These are phyloP conservation scores for Termitomyces sp. DNA, from an alignment of 768 basidiomycete species.

Conservation along the genomic window DNA sequence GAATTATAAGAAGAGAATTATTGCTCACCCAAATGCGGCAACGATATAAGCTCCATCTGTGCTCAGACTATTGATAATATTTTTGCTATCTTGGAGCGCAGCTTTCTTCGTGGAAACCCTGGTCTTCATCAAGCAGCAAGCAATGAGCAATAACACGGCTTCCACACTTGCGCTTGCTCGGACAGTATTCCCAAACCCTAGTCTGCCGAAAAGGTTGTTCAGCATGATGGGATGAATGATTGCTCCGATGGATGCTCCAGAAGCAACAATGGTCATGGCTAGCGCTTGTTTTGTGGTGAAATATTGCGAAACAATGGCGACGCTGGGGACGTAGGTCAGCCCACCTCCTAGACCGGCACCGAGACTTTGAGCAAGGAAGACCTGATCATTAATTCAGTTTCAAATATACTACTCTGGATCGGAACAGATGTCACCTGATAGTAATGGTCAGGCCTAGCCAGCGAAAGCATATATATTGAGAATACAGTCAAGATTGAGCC, in stretches of 20 bases:
- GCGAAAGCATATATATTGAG: conserved; percentile 44
- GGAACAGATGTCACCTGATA: conserved; percentile 31
- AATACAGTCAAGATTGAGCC: conserved; percentile 36
- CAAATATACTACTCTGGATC: not conserved
- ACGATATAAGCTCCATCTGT: conserved; percentile 17
- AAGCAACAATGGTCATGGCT: conserved; percentile 44
- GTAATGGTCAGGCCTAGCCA: conserved; percentile 37
- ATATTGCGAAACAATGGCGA: conserved; percentile 43
- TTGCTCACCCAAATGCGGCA: conserved; percentile 12
- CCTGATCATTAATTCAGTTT: not conserved
- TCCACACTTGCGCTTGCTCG: conserved; percentile 39
- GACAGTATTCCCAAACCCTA: conserved; percentile 43
- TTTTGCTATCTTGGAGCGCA: not conserved
- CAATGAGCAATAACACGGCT: conserved; percentile 34
- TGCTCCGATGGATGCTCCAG: conserved; percentile 44
- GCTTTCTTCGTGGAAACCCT: conserved; percentile 25
- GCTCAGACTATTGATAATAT: conserved; percentile 9
- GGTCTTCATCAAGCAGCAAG: conserved; percentile 38
- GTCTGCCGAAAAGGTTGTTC: conserved; percentile 32
- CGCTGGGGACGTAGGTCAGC: conserved; percentile 40
- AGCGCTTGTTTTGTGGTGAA: conserved; percentile 39
- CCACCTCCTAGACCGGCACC: conserved; percentile 41
- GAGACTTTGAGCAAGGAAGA: conserved; percentile 42
- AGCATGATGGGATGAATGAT: conserved; percentile 45
- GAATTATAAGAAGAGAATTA: too few species aligned